phyloP scores from a whole-genome alignment of 2,329 filamentous ascomycete genomes.

The Aureobasidium sp. region DNA sequence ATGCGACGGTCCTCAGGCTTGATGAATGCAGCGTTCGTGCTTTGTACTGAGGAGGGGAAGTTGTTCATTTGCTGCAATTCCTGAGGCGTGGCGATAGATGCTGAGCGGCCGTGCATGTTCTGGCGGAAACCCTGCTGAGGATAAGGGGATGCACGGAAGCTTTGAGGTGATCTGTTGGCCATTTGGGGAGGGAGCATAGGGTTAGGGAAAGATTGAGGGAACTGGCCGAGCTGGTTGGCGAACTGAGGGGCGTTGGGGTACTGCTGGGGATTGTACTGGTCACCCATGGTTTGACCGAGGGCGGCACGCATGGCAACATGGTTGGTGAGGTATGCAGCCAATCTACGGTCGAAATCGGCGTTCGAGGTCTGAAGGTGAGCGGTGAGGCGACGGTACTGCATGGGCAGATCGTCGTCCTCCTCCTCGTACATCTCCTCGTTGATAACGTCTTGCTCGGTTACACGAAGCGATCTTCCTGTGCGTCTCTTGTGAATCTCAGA shows the following conservation, averaged over 20 bases:
- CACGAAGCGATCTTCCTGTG: slow-evolving; percentile 72
- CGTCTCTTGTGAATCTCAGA: slow-evolving; percentile 87
- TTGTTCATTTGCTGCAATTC: slow-evolving; percentile 22
- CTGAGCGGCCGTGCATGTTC: slow-evolving; percentile 35
- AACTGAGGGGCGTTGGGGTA: slow-evolving; percentile 35
- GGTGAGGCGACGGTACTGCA: slow-evolving; percentile 58
- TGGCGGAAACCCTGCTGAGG: slow-evolving; percentile 25
- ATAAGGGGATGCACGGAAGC: slow-evolving; percentile 39
- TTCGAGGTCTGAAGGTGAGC: slow-evolving; percentile 56
- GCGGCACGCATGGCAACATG: slow-evolving; percentile 51
- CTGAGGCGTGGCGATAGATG: slow-evolving; percentile 39
- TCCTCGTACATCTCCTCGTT: slow-evolving; percentile 97
- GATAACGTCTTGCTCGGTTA: slow-evolving; percentile 78
- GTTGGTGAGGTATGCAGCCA: slow-evolving; percentile 53
- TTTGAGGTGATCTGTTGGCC: slow-evolving; percentile 20
- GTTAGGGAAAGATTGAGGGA: slow-evolving; percentile 21
- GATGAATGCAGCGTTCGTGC: slow-evolving; percentile 10
- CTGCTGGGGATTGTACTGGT: slow-evolving; percentile 33
- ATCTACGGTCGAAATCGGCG: slow-evolving; percentile 53
- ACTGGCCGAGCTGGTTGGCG: slow-evolving; percentile 31
- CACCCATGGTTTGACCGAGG: slow-evolving; percentile 39
- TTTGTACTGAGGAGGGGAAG: slow-evolving; percentile 16
- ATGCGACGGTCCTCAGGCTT: slow-evolving; percentile 32
- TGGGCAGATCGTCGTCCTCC: slow-evolving; percentile 73
- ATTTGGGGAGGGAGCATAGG: slow-evolving; percentile 25